Evolutionary conservation across 352 stramenopile species (phyloP).

Genomic region (Pythium scleroteichum): DNA sequence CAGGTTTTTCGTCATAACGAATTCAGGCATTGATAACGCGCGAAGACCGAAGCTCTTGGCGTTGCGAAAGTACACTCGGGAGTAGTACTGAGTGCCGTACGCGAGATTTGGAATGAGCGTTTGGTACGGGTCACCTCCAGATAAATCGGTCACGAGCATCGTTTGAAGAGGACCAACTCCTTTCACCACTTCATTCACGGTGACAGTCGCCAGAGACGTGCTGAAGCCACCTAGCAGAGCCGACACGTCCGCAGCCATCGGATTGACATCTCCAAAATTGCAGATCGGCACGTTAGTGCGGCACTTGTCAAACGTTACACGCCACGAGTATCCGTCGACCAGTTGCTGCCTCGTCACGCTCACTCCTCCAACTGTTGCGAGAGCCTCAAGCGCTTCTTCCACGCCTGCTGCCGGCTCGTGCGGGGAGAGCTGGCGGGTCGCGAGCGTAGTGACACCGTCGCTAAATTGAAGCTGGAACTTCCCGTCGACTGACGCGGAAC

Average conservation of each 20-base stretch:
- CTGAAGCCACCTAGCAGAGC: slow-evolving; percentile 47
- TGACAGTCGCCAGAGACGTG: slow-evolving; percentile 41
- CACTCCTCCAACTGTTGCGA: slow-evolving; percentile 62
- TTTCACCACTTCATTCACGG: slow-evolving; percentile 52
- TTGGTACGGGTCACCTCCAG: slow-evolving; percentile 67
- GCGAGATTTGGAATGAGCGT: slow-evolving; percentile 64
- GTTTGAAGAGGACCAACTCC: slow-evolving; percentile 48
- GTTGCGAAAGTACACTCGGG: slow-evolving; percentile 91
- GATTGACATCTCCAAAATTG: slow-evolving; percentile 87
- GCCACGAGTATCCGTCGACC: slow-evolving; percentile 83
- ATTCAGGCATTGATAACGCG: slow-evolving; percentile 67
- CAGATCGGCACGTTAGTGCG: slow-evolving; percentile 77
- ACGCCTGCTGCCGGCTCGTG: slow-evolving; percentile 49
- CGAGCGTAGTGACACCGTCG: slow-evolving; percentile 39
- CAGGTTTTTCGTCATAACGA: slow-evolving; percentile 86
- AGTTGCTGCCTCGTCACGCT: slow-evolving; percentile 60
- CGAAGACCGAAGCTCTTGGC: slow-evolving; percentile 80
- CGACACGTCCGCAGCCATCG: slow-evolving; percentile 48
- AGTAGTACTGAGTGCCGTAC: slow-evolving; percentile 90
- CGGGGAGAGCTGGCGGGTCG: slow-evolving; percentile 42
- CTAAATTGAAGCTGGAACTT: slow-evolving; percentile 59
- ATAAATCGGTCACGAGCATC: slow-evolving; percentile 74
- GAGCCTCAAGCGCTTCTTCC: slow-evolving; percentile 43
- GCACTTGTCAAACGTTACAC: slow-evolving; percentile 90
- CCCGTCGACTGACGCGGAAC: slow-evolving; percentile 61